These are phyloP conservation scores for Casuarina cunninghamiana DNA, from an alignment of 306 rosid genomes.

Conservation along the genomic window DNA sequence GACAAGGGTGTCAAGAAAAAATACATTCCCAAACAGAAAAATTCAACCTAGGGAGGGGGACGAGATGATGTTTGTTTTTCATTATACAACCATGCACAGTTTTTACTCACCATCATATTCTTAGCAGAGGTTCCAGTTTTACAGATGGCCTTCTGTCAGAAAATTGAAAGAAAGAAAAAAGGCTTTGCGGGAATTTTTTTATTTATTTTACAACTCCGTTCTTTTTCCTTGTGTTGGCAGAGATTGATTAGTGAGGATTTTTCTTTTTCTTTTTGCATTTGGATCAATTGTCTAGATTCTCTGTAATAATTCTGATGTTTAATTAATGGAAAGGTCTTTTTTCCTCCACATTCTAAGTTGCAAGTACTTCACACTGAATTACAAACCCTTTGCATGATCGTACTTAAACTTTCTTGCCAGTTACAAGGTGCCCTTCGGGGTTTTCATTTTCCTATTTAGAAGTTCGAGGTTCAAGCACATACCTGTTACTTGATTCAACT, in stretches of 20 bases:
- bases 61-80: constrained; percentile 30
- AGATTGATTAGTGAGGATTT: constrained; percentile 39
- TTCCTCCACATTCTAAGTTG: background rate
- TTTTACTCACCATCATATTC: constrained; percentile 39
- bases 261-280: constrained; percentile 6
- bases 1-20: constrained; percentile 51
- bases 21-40: constrained; percentile 56
- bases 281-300: constrained; percentile 28
- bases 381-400: background rate
- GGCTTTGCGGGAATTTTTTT: constrained; percentile 37
- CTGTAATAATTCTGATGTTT: constrained; percentile 35
- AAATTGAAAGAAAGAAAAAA: constrained; percentile 49
- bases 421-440: background rate
- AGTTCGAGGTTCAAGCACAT: too few species aligned
- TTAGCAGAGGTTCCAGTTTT: constrained; percentile 70
- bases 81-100: constrained; percentile 58
- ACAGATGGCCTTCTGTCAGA: constrained; percentile 69
- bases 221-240: constrained; percentile 35
- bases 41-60: constrained; percentile 39
- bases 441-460: too few species aligned
- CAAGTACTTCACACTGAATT: background rate
- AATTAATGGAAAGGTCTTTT: constrained; percentile 14
- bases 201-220: constrained; percentile 35
- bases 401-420: background rate
- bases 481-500: too few species aligned